phyloP scores from a whole-genome alignment of 495 filamentous ascomycete species.

The Penicillium manginii region DNA sequence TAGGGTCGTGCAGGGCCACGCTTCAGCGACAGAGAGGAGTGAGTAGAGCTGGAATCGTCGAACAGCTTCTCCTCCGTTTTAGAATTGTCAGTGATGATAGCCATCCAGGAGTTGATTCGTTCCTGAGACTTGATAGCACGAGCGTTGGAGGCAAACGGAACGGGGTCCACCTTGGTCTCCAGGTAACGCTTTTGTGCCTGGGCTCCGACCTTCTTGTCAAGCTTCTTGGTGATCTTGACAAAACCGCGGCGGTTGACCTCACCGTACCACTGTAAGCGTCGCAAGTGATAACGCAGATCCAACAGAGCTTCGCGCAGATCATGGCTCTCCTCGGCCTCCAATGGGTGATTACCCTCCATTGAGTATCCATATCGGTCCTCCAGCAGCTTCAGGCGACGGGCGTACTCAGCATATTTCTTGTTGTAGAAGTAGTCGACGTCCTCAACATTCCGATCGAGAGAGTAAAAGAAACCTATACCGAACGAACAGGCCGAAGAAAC shows the following conservation, averaged over 20 bases:
- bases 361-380: constrained; percentile 79
- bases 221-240: constrained; percentile 96
- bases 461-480: constrained; percentile 83
- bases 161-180: constrained; percentile 81
- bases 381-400: constrained; percentile 80
- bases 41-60: constrained; percentile 73
- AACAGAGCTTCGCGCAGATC: constrained; percentile 88
- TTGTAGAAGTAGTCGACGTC: constrained; percentile 95
- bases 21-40: constrained; percentile 71
- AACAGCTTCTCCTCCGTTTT: constrained; percentile 66
- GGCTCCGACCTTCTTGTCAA: constrained; percentile 84
- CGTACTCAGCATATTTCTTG: constrained; percentile 83
- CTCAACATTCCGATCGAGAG: constrained; percentile 93
- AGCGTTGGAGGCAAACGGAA: constrained; percentile 79
- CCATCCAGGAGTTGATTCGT: constrained; percentile 89
- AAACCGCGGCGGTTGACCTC: constrained; percentile 96
- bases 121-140: constrained; percentile 67
- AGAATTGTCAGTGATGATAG: constrained; percentile 55
- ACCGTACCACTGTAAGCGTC: constrained; percentile 96
- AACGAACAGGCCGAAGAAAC: constrained; percentile 15
- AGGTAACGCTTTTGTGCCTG: constrained; percentile 81
- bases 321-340: constrained; percentile 78
- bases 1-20: constrained; percentile 70
- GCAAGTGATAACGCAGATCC: constrained; percentile 81
- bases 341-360: constrained; percentile 48